Evolutionary conservation across 1,284 basidiomycete genomes (phyloP).

Genomic region (Trametes versicolor): DNA sequence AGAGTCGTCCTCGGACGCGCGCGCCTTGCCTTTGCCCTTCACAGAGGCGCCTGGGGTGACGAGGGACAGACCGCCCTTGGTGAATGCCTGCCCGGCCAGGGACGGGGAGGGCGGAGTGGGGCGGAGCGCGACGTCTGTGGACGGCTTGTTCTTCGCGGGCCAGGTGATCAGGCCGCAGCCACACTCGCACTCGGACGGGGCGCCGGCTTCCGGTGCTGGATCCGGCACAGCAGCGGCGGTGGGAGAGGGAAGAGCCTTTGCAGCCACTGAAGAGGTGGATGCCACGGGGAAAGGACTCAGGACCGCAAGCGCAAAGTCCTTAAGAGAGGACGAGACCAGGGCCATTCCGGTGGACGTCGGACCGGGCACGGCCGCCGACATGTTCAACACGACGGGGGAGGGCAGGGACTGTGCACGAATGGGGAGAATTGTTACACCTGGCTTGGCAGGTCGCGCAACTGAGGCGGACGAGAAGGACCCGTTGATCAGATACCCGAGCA

Average conservation of each 20-base stretch:
- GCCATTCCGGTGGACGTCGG: slow-evolving; percentile 46
- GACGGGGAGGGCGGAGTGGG: slow-evolving; percentile 45
- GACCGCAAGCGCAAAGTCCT: slow-evolving; percentile 66
- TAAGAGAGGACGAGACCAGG: slow-evolving; percentile 55
- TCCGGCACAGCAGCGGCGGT: slow-evolving; percentile 20
- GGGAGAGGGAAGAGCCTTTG: slow-evolving; percentile 33
- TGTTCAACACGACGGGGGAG: slow-evolving; percentile 30
- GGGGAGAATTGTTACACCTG: slow-evolving; percentile 25
- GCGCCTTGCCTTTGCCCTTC: slow-evolving; percentile 39
- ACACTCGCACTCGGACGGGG: slow-evolving; percentile 42
- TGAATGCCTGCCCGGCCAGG: slow-evolving; percentile 32
- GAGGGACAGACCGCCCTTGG: slow-evolving; percentile 44
- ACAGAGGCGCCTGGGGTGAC: slow-evolving; percentile 21
- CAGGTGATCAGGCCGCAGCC: slow-evolving; percentile 45
- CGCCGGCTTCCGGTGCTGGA: slow-evolving; percentile 21
- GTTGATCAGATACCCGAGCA: slow-evolving; percentile 72
- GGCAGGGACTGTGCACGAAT: slow-evolving; percentile 21
- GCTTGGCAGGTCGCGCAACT: slow-evolving; percentile 15
- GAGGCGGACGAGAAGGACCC: slow-evolving; percentile 39
- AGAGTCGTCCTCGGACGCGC: slow-evolving; percentile 41
- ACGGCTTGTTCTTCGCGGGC: slow-evolving; percentile 45
- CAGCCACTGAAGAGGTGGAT: slow-evolving; percentile 40
- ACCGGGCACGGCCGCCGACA: slow-evolving; percentile 48
- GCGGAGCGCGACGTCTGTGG: slow-evolving; percentile 53
- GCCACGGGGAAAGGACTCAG: slow-evolving; percentile 56